Evolutionary conservation across 257 asterid genomes (phyloP), one percentile per base, ranked within the genome.

Genomic region (Petrea volubilis): DNA sequence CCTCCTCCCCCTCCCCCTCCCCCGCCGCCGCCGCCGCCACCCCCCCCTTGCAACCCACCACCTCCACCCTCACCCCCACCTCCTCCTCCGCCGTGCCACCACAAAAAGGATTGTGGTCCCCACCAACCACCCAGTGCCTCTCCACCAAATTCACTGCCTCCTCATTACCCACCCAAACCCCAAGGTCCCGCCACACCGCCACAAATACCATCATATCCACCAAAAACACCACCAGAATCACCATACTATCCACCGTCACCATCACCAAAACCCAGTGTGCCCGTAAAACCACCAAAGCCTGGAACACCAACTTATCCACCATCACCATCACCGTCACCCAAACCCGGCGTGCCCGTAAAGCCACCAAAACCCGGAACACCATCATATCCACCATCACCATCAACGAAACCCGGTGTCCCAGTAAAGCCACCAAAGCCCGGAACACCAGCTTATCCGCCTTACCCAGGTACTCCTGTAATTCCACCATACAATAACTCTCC

Each of bases 311-410:
- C 31, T 1, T n/a, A 31, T 0, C 67, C 77, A 14, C 74, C 81
- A 49, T 52, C 23, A 0, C 61, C 76, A 14, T 63, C 77, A 58
- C 36, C 77, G 18, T 27, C 43, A 7, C 74, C 74, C 49, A 21
- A 64, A 17, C 56, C 77, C 7, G 17, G 69, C 13, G 56, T 50
- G 20, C 79, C 78, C 0, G 50, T 5, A 0, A 40, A 38, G 27
- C 74, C 85, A 14, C 81, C 82, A 6, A 70, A 68, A 67, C 77
- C 85, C 12, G 61, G 44, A 38, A 31, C 77, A 0, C 79, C 81
- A 2, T 56, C 72, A 7, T 59, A 70, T 2, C 83, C 88, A 6
- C 83, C 87, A 0, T 64, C 82, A 18, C 87, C 85, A 0, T 57
- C 81, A 47, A 47, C 60, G 0, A 17, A 34, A 11, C 85, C 88